Conservation (phyloP, 148 eudicot species). For the Amaranthus palmeri region DNA sequence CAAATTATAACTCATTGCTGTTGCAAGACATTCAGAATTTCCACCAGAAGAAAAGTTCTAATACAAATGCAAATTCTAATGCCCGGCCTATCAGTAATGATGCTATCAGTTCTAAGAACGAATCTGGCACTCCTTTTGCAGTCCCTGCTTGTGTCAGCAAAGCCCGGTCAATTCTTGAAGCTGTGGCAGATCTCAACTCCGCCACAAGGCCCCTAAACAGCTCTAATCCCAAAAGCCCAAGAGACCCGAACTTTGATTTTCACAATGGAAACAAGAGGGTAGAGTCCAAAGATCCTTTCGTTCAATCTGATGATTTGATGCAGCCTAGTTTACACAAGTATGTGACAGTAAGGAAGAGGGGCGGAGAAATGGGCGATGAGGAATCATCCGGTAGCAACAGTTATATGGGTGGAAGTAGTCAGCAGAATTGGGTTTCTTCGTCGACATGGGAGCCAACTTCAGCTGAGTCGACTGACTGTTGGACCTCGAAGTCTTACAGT, state of each 20-base stretch:
- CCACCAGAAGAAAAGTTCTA: conserved; percentile 54
- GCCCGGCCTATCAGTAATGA: conserved; percentile 2
- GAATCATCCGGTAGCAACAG: conserved; percentile 89
- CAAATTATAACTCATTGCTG: conserved; percentile 51
- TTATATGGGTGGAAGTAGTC: conserved; percentile 32
- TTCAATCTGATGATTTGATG: conserved; percentile 63
- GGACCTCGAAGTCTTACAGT: conserved; percentile 40
- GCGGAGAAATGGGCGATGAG: conserved; percentile 46
- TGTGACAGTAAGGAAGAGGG: conserved; percentile 69
- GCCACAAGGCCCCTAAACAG: conserved; percentile 20
- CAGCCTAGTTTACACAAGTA: conserved; percentile 77
- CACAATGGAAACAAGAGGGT: conserved; percentile 30
- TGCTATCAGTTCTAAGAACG: background rate
- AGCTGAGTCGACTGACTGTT: conserved; percentile 66
- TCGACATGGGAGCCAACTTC: conserved; percentile 78
- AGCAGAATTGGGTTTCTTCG: conserved; percentile 46
- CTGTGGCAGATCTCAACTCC: conserved; percentile 95
- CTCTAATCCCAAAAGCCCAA: conserved; percentile 29
- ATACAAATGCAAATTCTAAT: conserved; percentile 10
- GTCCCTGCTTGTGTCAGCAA: conserved; percentile 69
- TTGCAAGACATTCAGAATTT: conserved; percentile 93
- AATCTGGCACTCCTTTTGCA: conserved; percentile 30
- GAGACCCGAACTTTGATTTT: conserved; percentile 14
- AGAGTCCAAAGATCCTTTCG: conserved; percentile 41
- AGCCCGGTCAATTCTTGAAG: conserved; percentile 78